A percentile compares a stretch with the other conserved stretches of the same genome.
phyloP scores from a whole-genome alignment of 2,329 filamentous ascomycete species.

The Colletotrichum lindemuthianum region DNA sequence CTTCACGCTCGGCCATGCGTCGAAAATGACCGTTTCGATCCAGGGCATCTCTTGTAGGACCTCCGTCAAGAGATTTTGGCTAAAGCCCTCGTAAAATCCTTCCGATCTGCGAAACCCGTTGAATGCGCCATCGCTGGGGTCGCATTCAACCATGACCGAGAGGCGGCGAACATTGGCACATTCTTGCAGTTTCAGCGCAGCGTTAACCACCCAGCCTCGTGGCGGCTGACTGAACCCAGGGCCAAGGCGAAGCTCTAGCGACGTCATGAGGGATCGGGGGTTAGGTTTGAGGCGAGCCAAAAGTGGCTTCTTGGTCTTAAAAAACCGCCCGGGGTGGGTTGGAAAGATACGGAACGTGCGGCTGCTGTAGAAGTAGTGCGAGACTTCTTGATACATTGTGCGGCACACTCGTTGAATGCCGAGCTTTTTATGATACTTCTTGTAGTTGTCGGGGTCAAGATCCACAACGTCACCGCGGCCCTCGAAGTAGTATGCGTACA shows the following conservation, averaged over 20 bases:
- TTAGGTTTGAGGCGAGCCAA: conserved; percentile 71
- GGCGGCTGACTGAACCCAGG: conserved; percentile 79
- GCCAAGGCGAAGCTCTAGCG: conserved; percentile 76
- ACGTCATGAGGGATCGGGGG: conserved; percentile 69
- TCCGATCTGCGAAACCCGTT: conserved; percentile 73
- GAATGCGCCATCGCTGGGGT: conserved; percentile 75
- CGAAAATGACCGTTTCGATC: conserved; percentile 71
- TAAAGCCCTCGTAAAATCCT: conserved; percentile 78
- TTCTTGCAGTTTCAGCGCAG: conserved; percentile 70
- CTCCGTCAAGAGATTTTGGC: conserved; percentile 62
- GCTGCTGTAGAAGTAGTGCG: conserved; percentile 72
- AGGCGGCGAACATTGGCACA: conserved; percentile 68
- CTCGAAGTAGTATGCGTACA: conserved; percentile 73
- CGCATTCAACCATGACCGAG: conserved; percentile 76
- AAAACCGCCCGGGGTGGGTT: conserved; percentile 70
- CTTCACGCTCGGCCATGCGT: conserved; percentile 73
- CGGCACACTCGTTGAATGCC: conserved; percentile 69
- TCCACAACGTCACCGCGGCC: conserved; percentile 67
- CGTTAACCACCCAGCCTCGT: conserved; percentile 74
- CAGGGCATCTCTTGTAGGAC: conserved; percentile 68
- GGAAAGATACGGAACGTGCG: conserved; percentile 75
- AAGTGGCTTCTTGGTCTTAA: conserved; percentile 78
- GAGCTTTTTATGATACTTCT: conserved; percentile 68
- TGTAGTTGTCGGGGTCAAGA: conserved; percentile 73
- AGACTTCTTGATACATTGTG: conserved; percentile 70